Conservation (phyloP, 768 basidiomycete genomes). For the Serendipita indica region DNA sequence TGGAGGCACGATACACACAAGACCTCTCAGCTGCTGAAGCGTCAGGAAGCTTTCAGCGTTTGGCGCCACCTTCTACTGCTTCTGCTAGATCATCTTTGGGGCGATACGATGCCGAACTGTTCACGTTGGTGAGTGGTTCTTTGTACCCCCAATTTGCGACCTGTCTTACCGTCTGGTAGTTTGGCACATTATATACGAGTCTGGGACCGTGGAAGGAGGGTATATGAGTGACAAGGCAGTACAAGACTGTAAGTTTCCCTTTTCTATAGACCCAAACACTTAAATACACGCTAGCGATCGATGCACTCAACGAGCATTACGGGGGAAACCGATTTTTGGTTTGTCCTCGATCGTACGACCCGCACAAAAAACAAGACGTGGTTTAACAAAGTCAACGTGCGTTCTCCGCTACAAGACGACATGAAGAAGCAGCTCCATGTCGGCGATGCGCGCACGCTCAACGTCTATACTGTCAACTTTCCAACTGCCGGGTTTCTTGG, state of each 20-base stretch:
- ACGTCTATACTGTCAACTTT: slow-evolving; percentile 30
- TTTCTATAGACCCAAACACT: too few species aligned
- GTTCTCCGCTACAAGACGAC: slow-evolving; percentile 23
- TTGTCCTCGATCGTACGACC: slow-evolving; percentile 28
- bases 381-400: slow-evolving; percentile 33
- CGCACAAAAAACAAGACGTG: slow-evolving; percentile 32
- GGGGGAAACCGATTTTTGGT: slow-evolving; percentile 25
- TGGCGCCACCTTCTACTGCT: too few species aligned
- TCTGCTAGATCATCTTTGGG: too few species aligned
- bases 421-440: slow-evolving; percentile 35
- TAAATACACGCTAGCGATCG: too few species aligned
- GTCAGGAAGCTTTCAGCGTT: too few species aligned
- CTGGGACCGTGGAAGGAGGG: not conserved
- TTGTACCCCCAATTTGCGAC: not conserved
- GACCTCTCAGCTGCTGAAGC: too few species aligned
- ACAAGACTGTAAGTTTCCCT: not conserved
- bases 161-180: slow-evolving; percentile 23
- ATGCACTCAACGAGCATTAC: slow-evolving; percentile 30
- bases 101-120: too few species aligned
- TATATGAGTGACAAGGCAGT: not conserved
- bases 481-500: not conserved
- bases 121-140: not conserved
- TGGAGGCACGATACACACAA: too few species aligned
- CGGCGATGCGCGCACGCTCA: slow-evolving; percentile 29
- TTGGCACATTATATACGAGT: slow-evolving; percentile 38